Evolutionary conservation across 495 filamentous ascomycete species (phyloP).

Genomic region (Penicillium egyptiacum): DNA sequence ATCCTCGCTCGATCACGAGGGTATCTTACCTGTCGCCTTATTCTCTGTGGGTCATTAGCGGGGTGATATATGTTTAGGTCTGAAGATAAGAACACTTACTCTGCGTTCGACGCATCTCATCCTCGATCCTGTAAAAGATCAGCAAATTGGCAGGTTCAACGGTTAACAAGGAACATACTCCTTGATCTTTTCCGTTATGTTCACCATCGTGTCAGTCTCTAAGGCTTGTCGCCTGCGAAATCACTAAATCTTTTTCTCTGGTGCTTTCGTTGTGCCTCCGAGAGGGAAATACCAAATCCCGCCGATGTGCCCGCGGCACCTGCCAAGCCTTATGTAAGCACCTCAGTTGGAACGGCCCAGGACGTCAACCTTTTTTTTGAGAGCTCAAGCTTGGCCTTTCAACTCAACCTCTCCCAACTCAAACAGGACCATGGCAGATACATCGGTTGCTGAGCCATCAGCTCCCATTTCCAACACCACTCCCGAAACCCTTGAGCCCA

Average conservation of each 20-base stretch:
- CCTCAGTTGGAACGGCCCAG: background rate
- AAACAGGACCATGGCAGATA: conserved; percentile 36
- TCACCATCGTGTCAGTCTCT: conserved; percentile 79
- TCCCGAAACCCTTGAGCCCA: conserved; percentile 6
- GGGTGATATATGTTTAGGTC: conserved; percentile 27
- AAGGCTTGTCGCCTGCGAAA: conserved; percentile 29
- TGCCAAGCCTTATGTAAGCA: conserved; percentile 29
- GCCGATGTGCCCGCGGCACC: conserved; percentile 4
- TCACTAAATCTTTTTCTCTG: conserved; percentile 8
- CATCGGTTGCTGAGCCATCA: conserved; percentile 22
- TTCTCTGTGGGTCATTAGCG: conserved; percentile 70
- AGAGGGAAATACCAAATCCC: conserved; percentile 30
- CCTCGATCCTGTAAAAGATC: conserved; percentile 76
- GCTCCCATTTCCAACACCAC: conserved; percentile 10
- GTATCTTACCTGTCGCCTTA: conserved; percentile 85
- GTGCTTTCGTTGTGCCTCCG: conserved; percentile 7
- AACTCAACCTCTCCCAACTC: background rate
- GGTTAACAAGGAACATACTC: conserved; percentile 59
- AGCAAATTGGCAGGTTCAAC: conserved; percentile 15
- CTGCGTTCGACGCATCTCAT: conserved; percentile 98
- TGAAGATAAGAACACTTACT: conserved; percentile 54
- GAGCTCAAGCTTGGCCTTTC: conserved; percentile 14
- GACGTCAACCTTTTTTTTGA: conserved; percentile 11
- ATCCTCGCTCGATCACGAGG: background rate
- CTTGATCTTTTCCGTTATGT: conserved; percentile 99